Percentiles rank a stretch among this genome's conserved stretches.
Conservation (phyloP, 495 filamentous ascomycete species). For the Trichoderma erinaceum region DNA sequence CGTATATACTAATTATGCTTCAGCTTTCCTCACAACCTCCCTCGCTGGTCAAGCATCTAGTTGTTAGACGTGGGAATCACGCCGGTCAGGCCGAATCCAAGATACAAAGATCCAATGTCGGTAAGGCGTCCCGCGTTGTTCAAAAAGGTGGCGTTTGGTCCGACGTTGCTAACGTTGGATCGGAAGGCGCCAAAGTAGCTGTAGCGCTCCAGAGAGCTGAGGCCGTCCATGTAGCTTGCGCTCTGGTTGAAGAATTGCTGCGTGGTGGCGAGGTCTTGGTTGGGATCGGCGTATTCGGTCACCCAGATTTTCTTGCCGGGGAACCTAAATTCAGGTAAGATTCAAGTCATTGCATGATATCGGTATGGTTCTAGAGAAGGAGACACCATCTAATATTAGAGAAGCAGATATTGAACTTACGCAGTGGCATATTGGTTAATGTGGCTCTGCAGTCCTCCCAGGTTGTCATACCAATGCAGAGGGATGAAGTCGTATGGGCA, state of each 20-base stretch:
- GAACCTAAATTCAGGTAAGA: constrained; percentile 32
- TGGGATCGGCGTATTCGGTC: constrained; percentile 59
- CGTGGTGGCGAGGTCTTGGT: constrained; percentile 46
- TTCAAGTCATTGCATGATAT: constrained; percentile 11
- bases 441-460: constrained; percentile 65
- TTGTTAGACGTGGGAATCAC: constrained; percentile 26
- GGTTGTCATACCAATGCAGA: constrained; percentile 73
- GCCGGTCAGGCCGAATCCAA: constrained; percentile 50
- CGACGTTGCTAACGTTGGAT: constrained; percentile 58
- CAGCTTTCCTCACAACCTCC: background rate
- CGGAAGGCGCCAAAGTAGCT: constrained; percentile 71
- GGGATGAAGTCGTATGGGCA: constrained; percentile 69
- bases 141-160: constrained; percentile 61
- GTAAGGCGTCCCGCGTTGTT: constrained; percentile 55
- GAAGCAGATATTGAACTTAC: constrained; percentile 25
- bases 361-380: background rate
- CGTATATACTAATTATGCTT: background rate
- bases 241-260: constrained; percentile 61
- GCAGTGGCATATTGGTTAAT: constrained; percentile 53
- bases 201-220: constrained; percentile 56
- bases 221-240: constrained; percentile 56
- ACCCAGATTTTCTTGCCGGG: constrained; percentile 61
- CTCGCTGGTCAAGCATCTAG: background rate
- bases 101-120: constrained; percentile 69
- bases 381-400: background rate